Conservation (phyloP, 345 rosid species). For the Aurinia saxatilis region DNA sequence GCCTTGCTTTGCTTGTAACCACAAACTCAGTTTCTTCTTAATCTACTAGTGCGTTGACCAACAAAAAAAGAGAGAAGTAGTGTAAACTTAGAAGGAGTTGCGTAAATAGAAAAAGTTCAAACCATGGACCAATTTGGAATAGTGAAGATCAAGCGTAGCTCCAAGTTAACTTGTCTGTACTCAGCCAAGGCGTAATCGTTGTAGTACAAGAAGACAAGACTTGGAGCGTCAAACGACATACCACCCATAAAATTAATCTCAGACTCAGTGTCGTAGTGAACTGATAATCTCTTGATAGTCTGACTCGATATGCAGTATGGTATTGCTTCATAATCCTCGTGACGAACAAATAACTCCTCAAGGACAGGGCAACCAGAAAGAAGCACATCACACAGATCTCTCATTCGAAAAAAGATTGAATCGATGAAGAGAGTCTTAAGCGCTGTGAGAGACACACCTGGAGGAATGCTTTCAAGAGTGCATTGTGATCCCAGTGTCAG, state of each 20-base stretch:
- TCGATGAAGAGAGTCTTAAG: no score
- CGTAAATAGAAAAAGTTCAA: no score
- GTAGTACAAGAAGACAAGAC: background rate
- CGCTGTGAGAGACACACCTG: no score
- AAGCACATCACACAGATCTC: background rate
- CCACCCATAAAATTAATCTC: fast-evolving
- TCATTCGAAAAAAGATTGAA: no score
- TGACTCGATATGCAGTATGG: background rate
- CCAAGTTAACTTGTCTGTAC: background rate
- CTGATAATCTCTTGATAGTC: background rate
- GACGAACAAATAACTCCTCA: background rate
- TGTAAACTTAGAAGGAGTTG: no score
- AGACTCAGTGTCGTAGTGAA: background rate
- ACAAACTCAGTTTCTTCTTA: no score
- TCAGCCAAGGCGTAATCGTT: background rate
- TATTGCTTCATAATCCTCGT: background rate
- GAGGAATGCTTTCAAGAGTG: no score
- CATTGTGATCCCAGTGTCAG: no score
- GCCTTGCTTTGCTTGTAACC: no score
- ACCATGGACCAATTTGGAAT: no score
- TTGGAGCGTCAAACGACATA: background rate
- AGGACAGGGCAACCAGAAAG: background rate
- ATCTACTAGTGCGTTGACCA: no score
- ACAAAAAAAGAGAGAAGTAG: no score
- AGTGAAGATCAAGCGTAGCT: background rate